A percentile compares a stretch with the other conserved stretches of the same genome.
Evolutionary conservation across 192 early-diverging fungal genomes (phyloP).

Genomic region (Backusella westeae): DNA sequence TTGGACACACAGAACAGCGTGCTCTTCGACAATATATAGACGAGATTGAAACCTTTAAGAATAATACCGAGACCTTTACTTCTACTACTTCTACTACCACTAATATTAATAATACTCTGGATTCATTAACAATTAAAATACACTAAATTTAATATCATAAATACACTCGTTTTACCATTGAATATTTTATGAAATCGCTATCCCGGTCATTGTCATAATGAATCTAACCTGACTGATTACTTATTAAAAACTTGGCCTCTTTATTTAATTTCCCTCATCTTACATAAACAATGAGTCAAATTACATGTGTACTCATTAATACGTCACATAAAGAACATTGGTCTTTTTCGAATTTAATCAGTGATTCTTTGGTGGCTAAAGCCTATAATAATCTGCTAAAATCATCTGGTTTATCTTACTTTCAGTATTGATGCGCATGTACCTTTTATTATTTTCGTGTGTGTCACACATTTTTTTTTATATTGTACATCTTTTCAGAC

Average conservation of each 20-base stretch:
- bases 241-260: not conserved
- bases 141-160: not conserved
- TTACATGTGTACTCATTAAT: too few species aligned
- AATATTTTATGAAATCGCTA: not conserved
- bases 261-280: too few species aligned
- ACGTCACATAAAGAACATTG: too few species aligned
- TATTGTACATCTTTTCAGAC: too few species aligned
- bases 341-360: too few species aligned
- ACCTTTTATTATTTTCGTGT: too few species aligned
- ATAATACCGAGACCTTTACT: not conserved
- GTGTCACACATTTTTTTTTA: too few species aligned
- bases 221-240: not conserved
- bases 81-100: not conserved
- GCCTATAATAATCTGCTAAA: too few species aligned
- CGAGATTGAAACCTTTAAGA: constrained; percentile 11
- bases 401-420: too few species aligned
- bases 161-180: not conserved
- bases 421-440: too few species aligned
- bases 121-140: not conserved
- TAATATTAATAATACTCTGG: not conserved
- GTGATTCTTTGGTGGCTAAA: too few species aligned
- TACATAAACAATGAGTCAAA: too few species aligned
- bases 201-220: not conserved
- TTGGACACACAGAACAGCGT: constrained; percentile 20
- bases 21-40: constrained; percentile 9